Conservation (phyloP, 2,329 filamentous ascomycete genomes). For the Penicillium brevicompactum region DNA sequence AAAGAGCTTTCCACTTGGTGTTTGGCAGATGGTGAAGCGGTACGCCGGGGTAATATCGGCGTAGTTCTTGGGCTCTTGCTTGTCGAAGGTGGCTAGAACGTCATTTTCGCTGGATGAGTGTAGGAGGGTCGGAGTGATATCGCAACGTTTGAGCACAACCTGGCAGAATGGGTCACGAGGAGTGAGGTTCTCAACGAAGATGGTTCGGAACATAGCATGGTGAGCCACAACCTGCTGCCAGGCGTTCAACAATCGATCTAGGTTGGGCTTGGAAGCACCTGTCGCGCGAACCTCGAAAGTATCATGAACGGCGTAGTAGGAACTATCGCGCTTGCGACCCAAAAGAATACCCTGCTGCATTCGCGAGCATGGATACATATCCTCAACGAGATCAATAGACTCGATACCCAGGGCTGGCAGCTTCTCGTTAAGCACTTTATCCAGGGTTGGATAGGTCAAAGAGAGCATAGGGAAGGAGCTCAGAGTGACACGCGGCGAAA, state of each 20-base stretch:
- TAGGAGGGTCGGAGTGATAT: constrained; percentile 30
- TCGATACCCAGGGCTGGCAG: constrained; percentile 41
- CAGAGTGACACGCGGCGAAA: constrained; percentile 36
- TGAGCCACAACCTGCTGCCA: constrained; percentile 36
- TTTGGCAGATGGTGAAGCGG: constrained; percentile 50
- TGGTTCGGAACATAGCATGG: constrained; percentile 40
- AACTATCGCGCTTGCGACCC: constrained; percentile 34
- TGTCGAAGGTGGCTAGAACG: constrained; percentile 33
- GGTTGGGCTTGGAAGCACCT: constrained; percentile 24
- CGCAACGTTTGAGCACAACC: constrained; percentile 36
- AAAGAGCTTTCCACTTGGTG: constrained; percentile 39
- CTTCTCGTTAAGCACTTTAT: constrained; percentile 38
- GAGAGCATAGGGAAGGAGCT: constrained; percentile 51
- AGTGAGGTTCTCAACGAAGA: constrained; percentile 39
- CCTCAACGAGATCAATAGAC: constrained; percentile 41
- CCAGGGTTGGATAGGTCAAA: constrained; percentile 45
- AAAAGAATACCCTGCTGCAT: constrained; percentile 43
- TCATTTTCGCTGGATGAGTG: constrained; percentile 33
- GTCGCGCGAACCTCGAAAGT: constrained; percentile 37
- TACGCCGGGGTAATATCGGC: constrained; percentile 43
- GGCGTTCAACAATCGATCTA: constrained; percentile 28
- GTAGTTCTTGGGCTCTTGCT: constrained; percentile 29
- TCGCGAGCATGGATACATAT: constrained; percentile 43
- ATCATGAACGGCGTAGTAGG: constrained; percentile 41
- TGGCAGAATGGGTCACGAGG: constrained; percentile 36